Conservation (phyloP, 1,284 basidiomycete species). For the Trametes pubescens region DNA sequence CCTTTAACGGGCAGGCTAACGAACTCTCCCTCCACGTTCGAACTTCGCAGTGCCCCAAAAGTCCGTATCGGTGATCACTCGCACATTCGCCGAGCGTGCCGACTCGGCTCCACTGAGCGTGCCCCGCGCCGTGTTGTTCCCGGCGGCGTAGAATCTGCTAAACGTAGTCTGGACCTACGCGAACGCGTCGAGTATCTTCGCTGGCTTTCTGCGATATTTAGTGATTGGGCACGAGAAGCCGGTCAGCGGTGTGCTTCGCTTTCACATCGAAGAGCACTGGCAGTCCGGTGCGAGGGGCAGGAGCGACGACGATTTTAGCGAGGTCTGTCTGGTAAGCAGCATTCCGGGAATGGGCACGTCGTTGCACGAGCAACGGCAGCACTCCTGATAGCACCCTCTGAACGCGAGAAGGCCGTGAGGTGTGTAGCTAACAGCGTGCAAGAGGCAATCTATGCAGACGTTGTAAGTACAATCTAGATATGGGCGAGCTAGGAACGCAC, state of each 20-base stretch:
- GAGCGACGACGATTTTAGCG: constrained; percentile 40
- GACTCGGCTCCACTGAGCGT: constrained; percentile 45
- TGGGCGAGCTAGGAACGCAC: no score
- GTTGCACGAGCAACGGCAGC: no score
- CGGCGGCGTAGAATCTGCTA: constrained; percentile 51
- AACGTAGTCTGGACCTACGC: constrained; percentile 42
- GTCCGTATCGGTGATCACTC: constrained; percentile 44
- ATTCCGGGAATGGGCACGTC: no score
- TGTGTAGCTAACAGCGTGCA: no score
- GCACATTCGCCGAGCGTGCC: constrained; percentile 25
- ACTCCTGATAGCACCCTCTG: no score
- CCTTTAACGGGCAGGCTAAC: no score
- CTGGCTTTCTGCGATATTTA: no score
- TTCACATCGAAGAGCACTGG: constrained; percentile 38
- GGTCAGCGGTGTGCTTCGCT: constrained; percentile 22
- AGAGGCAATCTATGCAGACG: no score
- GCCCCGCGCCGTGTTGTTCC: not conserved
- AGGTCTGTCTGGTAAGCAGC: no score
- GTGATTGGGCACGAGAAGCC: constrained; percentile 49
- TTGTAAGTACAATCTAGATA: no score
- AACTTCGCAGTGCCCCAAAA: constrained; percentile 49
- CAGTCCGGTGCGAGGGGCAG: constrained; percentile 41
- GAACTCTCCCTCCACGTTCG: constrained; percentile 1
- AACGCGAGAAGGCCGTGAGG: no score
- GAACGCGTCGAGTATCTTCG: constrained; percentile 47